Evolutionary conservation across 2,329 filamentous ascomycete species (phyloP).

Genomic region (Magnaporthales sp.): DNA sequence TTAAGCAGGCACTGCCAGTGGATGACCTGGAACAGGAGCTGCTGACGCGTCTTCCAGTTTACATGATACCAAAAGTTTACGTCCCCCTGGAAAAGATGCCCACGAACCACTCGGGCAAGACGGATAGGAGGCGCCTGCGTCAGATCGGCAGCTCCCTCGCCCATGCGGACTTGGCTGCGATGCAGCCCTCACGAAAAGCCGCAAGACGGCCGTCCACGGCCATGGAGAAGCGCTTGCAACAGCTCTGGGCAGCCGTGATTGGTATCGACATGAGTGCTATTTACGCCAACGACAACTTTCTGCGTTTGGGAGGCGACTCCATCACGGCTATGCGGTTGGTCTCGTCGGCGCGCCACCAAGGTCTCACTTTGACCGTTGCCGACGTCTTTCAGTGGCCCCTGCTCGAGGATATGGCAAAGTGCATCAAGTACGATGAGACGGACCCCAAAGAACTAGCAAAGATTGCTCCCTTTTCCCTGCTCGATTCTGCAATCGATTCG

Average conservation of each 20-base stretch:
- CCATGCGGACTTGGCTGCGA: conserved; percentile 27
- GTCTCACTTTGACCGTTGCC: conserved; percentile 30
- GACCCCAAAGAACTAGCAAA: not conserved
- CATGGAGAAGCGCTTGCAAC: conserved; percentile 27
- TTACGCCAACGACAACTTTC: conserved; percentile 35
- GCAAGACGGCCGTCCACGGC: conserved; percentile 24
- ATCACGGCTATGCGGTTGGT: conserved; percentile 40
- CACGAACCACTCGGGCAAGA: conserved; percentile 38
- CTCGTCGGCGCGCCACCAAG: conserved; percentile 25
- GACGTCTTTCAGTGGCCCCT: conserved; percentile 29
- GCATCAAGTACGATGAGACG: conserved; percentile 12
- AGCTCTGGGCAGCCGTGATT: conserved; percentile 28
- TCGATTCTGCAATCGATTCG: not conserved
- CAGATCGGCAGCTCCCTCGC: conserved; percentile 32
- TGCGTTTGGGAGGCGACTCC: conserved; percentile 39
- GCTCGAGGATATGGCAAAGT: conserved; percentile 14
- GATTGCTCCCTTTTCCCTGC: conserved; percentile 16
- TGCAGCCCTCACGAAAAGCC: conserved; percentile 13
- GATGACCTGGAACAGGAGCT: not conserved
- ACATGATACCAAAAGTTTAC: conserved; percentile 40
- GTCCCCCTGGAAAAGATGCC: conserved; percentile 36
- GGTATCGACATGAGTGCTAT: conserved; percentile 22
- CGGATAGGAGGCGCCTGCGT: conserved; percentile 36
- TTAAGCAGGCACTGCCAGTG: not conserved
- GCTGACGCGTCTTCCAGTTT: conserved; percentile 23